Base-by-base conservation (phyloP, 2,329 filamentous ascomycete genomes). In the Talaromyces piceae region DNA sequence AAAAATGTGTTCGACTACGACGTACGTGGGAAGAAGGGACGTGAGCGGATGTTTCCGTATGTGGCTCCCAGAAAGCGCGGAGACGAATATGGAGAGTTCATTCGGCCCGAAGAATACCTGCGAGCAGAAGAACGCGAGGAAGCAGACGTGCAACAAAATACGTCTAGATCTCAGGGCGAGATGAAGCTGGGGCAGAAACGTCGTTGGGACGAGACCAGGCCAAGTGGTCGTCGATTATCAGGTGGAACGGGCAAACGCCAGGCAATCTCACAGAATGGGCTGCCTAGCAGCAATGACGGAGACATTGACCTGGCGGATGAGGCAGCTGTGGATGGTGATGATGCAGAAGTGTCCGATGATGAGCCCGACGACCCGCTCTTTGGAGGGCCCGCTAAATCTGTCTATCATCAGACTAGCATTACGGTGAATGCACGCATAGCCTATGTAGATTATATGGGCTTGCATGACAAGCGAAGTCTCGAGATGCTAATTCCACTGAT, bases 401-500 rank as follows among this genome's bases (percentile, higher is more conserved):
- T 86, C 7, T 79, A 86, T 56, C 78, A 77, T 9, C 80, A 77
- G 0, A 79, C 85, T 45, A 79, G 73, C 1, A 67, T 97, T 23
- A 74, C 77, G 9, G 75, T 91, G 52, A 83, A 87, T 56, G 75
- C 93, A 47, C 83, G 85, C 44, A 83, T 98, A 57, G 87, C 87
- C 2, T 93, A 87, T 67, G 83, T 98, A 49, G 93, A 98, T 69
- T 96, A 95, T 64, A 84, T 87, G 47, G 93, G 91, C 22, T 73
- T 97, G 22, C 91, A 97, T 67, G 93, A 97, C 65, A 91, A 91
- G 67, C 87, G 91, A 58, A 95, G 89, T 67, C 74, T 98, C 45
- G 88, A 91, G 68, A 96, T 96, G 84, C 73, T 98, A 49, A 89
- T 98, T 46, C 93, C 93, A 0, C 79, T 97, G 5, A 95, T 98